Percentiles rank a stretch among this genome's conserved stretches.
Evolutionary conservation across 208 protist species (phyloP).

Genomic region (Trypanosoma cruzi): DNA sequence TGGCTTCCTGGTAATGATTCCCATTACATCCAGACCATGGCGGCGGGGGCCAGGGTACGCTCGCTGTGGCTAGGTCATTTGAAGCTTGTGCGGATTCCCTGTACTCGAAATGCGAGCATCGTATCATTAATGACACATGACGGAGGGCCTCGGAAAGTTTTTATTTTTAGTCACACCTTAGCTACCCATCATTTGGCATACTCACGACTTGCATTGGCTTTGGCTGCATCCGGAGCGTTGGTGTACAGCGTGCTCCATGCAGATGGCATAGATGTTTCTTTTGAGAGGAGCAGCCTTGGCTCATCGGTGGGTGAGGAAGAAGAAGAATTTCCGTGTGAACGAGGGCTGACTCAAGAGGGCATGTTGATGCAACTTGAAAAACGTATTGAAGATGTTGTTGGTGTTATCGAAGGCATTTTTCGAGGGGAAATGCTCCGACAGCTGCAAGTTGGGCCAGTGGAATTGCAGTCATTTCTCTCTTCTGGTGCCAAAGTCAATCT

Average conservation of each 20-base stretch:
- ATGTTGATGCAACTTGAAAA: not conserved
- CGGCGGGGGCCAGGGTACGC: not conserved
- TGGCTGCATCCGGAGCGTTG: conserved; percentile 15
- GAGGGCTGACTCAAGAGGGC: not conserved
- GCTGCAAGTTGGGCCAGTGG: conserved; percentile 2
- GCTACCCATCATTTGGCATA: conserved; percentile 21
- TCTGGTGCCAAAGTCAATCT: conserved; percentile 10
- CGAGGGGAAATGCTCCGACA: conserved; percentile 13
- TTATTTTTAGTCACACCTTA: conserved; percentile 21
- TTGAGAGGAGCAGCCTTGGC: not conserved
- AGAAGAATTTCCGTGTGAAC: not conserved
- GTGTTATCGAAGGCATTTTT: conserved; percentile 15
- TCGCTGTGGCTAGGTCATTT: conserved; percentile 20
- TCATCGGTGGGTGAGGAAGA: not conserved
- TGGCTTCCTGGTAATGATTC: conserved; percentile 20
- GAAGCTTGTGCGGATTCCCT: conserved; percentile 22
- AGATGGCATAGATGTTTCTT: conserved; percentile 5
- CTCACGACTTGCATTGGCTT: conserved; percentile 16
- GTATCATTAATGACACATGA: conserved; percentile 23
- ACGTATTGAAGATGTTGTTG: conserved; percentile 16
- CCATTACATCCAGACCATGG: conserved; percentile 7
- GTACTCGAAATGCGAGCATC: conserved; percentile 24
- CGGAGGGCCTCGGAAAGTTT: conserved; percentile 12
- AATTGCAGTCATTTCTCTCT: conserved; percentile 14
- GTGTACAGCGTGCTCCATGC: conserved; percentile 22